Base-by-base conservation (phyloP, 2,329 filamentous ascomycete species). In the Conoideocrella luteorostrata region DNA sequence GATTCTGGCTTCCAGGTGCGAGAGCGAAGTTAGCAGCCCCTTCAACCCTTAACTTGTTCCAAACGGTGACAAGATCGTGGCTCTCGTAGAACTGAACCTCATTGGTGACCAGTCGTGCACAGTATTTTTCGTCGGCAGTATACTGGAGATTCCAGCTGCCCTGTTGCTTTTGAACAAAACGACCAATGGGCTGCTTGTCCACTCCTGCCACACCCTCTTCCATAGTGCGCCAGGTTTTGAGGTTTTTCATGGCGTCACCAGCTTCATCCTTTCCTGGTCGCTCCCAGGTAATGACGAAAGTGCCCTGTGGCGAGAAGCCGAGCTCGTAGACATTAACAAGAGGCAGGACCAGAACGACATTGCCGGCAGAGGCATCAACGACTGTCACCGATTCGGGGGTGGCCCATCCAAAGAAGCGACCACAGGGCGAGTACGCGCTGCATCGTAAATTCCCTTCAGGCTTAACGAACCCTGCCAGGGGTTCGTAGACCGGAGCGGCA, bases 101-200 rank as follows among this genome's bases (percentile, higher is more conserved):
- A 64, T 98, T 98, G 65, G 88, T 96, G 57, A 97, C 91, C 50
- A 84, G 77, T 54, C 93, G 88, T 52, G 91, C 93, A 65, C 91
- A 97, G 65, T 88, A 91, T 63, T 82, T 80, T 75, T 98, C 93
- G 62, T 98, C 93, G 47, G 80, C 78, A 23, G 90, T 95, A 68
- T 97, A 98, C 69, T 97, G 91, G 61, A 98, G 74, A 63, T 96
- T 97, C 91, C 91, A 97, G 59, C 90, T 88, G 36, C 86, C 88
- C 72, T 95, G 88, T 52, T 82, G 86, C 75, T 96, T 96, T 68
- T 98, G 93, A 53, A 98, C 93, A 63, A 94, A 98, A 58, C 82
- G 78, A 51, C 90, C 91, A 36, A 96, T 76, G 23, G 90, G 82
- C 56, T 83, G 74, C 67, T 87, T 85, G 53, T 84, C 78, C 48